Conservation (phyloP, 2,329 filamentous ascomycete genomes). For the Aspergillus sp. region DNA sequence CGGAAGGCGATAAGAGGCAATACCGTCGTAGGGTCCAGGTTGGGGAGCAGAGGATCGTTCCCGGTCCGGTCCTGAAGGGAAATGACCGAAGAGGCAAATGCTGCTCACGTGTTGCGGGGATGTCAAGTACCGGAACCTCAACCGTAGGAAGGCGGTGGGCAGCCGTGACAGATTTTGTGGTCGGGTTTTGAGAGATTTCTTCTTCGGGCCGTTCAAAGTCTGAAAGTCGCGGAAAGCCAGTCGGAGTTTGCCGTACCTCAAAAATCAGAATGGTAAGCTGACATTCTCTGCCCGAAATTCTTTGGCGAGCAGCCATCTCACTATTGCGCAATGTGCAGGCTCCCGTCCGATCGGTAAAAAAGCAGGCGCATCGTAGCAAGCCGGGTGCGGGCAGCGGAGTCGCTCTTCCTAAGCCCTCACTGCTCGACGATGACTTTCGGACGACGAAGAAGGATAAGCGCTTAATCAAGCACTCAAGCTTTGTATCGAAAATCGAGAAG, state of each 20-base stretch:
- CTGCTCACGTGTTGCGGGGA: constrained; percentile 7
- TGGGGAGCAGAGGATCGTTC: neutral
- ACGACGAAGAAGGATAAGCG: constrained; percentile 82
- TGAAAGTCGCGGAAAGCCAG: neutral
- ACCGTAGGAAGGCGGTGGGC: neutral
- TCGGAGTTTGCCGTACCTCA: neutral
- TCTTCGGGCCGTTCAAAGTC: neutral
- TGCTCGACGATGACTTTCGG: constrained; percentile 54
- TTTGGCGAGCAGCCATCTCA: neutral
- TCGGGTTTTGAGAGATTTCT: neutral
- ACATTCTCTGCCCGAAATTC: neutral
- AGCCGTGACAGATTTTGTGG: neutral
- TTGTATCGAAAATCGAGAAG: constrained; percentile 75
- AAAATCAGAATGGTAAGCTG: neutral
- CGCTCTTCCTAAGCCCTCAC: constrained; percentile 18
- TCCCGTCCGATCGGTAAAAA: constrained; percentile 25
- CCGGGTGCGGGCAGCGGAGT: constrained; percentile 18
- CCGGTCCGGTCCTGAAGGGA: no score
- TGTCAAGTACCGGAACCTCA: neutral
- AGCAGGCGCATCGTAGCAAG: constrained; percentile 18
- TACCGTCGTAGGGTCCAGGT: neutral
- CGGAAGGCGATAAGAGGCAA: neutral
- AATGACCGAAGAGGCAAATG: neutral
- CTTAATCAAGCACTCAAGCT: constrained; percentile 74
- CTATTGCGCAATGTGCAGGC: constrained; percentile 27